Percentiles rank a stretch among this genome's conserved stretches.
These are phyloP conservation scores for Ricinus communis DNA, from an alignment of 345 rosid genomes.

Conservation along the genomic window DNA sequence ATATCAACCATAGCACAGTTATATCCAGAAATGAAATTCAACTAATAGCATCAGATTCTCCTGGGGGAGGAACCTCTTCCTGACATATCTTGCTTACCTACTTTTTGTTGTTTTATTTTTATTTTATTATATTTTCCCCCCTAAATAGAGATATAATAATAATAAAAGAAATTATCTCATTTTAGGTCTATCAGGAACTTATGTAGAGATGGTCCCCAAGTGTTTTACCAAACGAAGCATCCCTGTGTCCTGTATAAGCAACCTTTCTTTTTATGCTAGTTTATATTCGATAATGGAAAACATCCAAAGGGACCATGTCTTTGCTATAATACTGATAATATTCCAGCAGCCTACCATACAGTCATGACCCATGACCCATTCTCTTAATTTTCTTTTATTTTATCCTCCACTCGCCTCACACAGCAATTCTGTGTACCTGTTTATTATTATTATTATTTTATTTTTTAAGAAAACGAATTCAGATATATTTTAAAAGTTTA, in stretches of 20 bases:
- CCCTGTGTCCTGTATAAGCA: no score
- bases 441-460: not conserved
- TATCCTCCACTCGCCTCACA: not conserved
- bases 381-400: not conserved
- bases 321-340: not conserved
- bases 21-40: not conserved
- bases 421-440: not conserved
- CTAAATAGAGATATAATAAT: not conserved
- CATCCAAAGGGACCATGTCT: constrained; percentile 1
- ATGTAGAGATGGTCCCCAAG: not conserved
- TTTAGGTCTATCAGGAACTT: constrained; percentile 2
- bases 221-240: constrained; percentile 5
- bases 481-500: not conserved
- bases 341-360: not conserved
- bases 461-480: not conserved
- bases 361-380: not conserved
- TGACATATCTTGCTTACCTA: not conserved
- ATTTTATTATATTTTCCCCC: no score
- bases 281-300: not conserved
- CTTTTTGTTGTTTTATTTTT: not conserved
- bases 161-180: no score
- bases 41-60: not conserved
- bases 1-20: no score
- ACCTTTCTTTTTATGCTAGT: not conserved
- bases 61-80: not conserved